phyloP scores from a whole-genome alignment of 2,329 filamentous ascomycete species.

The Aspergillus intermedius region DNA sequence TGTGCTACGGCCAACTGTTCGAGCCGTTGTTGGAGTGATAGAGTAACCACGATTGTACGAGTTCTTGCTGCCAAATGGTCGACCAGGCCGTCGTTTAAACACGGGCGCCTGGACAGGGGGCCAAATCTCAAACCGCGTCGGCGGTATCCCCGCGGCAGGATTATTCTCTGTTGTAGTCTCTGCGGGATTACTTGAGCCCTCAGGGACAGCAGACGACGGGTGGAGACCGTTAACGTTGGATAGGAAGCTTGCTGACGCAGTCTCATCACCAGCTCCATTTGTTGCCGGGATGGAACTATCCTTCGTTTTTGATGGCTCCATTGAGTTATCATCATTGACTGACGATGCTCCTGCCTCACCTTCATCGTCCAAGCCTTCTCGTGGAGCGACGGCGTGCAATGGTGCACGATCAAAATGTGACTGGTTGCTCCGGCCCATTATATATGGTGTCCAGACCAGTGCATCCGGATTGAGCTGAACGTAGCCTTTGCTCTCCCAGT shows the following conservation, averaged over 20 bases:
- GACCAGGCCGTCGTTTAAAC: constrained; percentile 31
- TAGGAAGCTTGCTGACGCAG: constrained; percentile 24
- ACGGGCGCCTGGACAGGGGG: constrained; percentile 34
- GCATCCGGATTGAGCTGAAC: constrained; percentile 73
- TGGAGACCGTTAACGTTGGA: constrained; percentile 23
- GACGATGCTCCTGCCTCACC: constrained; percentile 20
- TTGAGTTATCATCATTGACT: constrained; percentile 12
- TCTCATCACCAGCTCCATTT: constrained; percentile 12
- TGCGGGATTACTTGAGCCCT: constrained; percentile 8
- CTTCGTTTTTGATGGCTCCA: constrained; percentile 6
- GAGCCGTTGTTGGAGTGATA: constrained; percentile 27
- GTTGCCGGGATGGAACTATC: constrained; percentile 5
- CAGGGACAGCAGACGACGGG: constrained; percentile 12
- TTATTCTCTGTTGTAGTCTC: constrained; percentile 17
- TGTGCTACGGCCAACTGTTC: constrained; percentile 31
- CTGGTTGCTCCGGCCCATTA: constrained; percentile 82
- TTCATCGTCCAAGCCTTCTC: constrained; percentile 54
- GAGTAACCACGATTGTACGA: constrained; percentile 14
- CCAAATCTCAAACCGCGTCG: constrained; percentile 39
- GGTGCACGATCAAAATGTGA: constrained; percentile 78
- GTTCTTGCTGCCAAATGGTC: constrained; percentile 30
- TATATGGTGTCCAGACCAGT: constrained; percentile 91
- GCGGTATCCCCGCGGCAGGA: constrained; percentile 32
- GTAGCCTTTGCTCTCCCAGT: constrained; percentile 84
- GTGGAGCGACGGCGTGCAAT: constrained; percentile 77